Evolutionary conservation across 306 rosid genomes (phyloP), one percentile per base, ranked within the genome.

Genomic region (Neltuma alba): DNA sequence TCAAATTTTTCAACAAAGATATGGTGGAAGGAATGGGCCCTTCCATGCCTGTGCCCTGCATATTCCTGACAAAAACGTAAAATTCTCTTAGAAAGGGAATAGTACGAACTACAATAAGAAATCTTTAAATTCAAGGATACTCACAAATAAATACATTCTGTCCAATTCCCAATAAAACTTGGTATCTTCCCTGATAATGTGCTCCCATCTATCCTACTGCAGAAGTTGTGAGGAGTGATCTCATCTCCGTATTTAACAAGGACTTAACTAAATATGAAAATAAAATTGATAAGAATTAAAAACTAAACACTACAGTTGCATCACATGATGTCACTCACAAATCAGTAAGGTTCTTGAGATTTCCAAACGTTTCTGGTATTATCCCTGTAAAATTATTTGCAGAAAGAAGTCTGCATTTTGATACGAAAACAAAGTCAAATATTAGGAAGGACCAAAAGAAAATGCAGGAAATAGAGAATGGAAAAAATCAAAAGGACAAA

Each of bases 31-130:
- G 96, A 88, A 93, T 75, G 5, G 97, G 92, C 14, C 86, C 92
- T 66, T 86, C 96, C 96, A 91, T 82, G 34, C 89, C 84, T 40
- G 96, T 91, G 66, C 97, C 97, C 81, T 89, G 96, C 72, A 93
- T 45, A 83, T 89, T 73, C 85, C 97, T 93, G 76, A 82, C 25
- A 64, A 50, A 48, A 74, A 67, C 12, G 10, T 1, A 25, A 61
- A 21, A 14, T 9, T 52, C 23, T 38, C 57, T 66, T 18, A 69
- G 14, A 37, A 34, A 41, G 21, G n/a, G n/a, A n/a, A 38, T 20
- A 65, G 57, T 21, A 27, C 50, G 28, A 14, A 69, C 5, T 64
- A 64, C 52, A 11, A 72, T 30, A n/a, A 41, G 76, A 14, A 47
- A 57, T 23, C 45, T 63, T 28, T 20, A 10, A 36, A 57, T 74